phyloP scores from a whole-genome alignment of 2,329 filamentous ascomycete genomes.

The Trichoderma simmonsii region DNA sequence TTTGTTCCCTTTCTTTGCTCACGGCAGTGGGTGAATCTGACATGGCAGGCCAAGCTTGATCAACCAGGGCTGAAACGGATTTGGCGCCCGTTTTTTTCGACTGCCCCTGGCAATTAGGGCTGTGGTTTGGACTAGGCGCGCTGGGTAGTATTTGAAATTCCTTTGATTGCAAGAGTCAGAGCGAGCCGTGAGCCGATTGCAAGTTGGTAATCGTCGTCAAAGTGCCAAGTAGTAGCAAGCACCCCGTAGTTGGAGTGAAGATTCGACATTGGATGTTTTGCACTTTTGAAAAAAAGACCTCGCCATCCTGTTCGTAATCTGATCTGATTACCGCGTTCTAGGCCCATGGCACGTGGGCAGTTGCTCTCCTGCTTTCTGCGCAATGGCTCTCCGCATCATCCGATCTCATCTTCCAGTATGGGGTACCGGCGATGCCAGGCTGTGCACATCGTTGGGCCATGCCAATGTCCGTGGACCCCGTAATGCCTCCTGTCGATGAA shows the following conservation, averaged over 20 bases:
- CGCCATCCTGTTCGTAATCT: background rate
- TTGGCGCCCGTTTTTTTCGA: background rate
- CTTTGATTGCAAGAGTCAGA: background rate
- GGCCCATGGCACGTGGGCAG: background rate
- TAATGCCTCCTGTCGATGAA: background rate
- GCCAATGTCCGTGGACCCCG: background rate
- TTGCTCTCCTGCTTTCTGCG: background rate
- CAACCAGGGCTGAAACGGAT: slow-evolving; percentile 13
- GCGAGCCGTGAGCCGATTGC: background rate
- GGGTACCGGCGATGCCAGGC: background rate
- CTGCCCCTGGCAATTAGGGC: slow-evolving; percentile 11
- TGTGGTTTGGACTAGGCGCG: background rate
- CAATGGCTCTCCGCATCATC: background rate
- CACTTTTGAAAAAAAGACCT: background rate
- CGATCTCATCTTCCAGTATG: background rate
- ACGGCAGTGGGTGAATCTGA: slow-evolving; percentile 12
- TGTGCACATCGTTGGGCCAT: background rate
- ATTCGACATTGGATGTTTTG: background rate
- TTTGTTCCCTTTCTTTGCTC: background rate
- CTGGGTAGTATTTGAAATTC: background rate
- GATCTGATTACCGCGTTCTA: background rate
- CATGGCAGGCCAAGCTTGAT: background rate
- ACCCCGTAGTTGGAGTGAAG: background rate
- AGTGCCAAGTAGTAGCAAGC: background rate
- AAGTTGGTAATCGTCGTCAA: background rate